phyloP scores from a whole-genome alignment of 768 basidiomycete species.

The Kondoa subrosea region DNA sequence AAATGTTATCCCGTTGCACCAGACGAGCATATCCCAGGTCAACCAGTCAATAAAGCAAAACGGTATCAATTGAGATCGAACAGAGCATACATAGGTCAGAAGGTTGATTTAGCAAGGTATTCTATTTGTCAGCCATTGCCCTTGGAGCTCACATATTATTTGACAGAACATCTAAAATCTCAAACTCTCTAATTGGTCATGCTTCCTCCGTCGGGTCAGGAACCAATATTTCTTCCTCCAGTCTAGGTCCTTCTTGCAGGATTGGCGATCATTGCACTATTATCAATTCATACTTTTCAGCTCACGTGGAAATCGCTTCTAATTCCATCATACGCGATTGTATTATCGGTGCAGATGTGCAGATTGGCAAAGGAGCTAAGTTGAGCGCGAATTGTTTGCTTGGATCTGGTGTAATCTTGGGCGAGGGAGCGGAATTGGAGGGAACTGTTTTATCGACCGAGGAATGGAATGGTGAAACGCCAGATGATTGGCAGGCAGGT shows the following conservation, averaged over 20 bases:
- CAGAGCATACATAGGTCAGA: constrained; percentile 72
- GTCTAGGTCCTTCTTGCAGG: constrained; percentile 31
- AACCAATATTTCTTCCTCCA: constrained; percentile 42
- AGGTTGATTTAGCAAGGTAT: constrained; percentile 68
- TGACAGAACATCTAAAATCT: constrained; percentile 54
- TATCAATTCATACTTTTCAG: constrained; percentile 56
- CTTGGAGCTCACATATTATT: no score
- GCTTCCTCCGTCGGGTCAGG: constrained; percentile 56
- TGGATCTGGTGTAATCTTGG: constrained; percentile 62
- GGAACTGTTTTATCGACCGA: constrained; percentile 3
- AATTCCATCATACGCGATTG: constrained; percentile 54
- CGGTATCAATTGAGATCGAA: constrained; percentile 72
- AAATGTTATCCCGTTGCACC: constrained; percentile 94
- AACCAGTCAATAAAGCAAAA: constrained; percentile 36
- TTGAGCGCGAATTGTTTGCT: constrained; percentile 65
- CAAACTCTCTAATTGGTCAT: constrained; percentile 64
- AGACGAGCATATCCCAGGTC: constrained; percentile 71
- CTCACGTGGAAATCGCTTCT: constrained; percentile 46
- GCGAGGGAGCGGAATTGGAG: constrained; percentile 47
- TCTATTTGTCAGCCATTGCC: constrained; percentile 28
- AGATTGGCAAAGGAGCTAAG: constrained; percentile 47
- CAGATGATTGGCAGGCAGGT: not conserved
- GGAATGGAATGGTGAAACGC: constrained; percentile 17
- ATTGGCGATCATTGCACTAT: constrained; percentile 32
- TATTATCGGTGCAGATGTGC: constrained; percentile 64